phyloP scores from a whole-genome alignment of 2,329 filamentous ascomycete species.

The Xylaria sp. region DNA sequence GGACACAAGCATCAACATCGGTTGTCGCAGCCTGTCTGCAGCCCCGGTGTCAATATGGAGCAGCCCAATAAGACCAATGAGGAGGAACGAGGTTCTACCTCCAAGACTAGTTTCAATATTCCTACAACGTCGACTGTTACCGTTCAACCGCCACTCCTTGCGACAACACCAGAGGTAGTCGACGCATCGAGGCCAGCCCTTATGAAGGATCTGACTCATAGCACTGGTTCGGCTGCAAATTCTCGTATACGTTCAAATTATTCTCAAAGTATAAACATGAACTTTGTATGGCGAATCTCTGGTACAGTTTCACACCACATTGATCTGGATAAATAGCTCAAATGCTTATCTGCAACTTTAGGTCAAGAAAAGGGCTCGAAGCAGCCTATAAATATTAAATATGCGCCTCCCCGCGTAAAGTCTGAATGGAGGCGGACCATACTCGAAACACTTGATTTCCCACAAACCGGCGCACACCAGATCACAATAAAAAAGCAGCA shows the following conservation, averaged over 20 bases:
- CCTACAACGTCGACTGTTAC: not conserved
- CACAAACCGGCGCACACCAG: constrained; percentile 37
- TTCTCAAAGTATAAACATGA: too few relatives aligned
- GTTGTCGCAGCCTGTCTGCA: not conserved
- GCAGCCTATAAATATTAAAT: not conserved
- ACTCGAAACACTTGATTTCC: not conserved
- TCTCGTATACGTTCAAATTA: not conserved
- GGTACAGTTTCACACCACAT: not conserved
- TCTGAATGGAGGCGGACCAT: not conserved
- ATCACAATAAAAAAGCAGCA: constrained; percentile 34
- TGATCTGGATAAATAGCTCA: not conserved
- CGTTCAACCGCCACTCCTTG: not conserved
- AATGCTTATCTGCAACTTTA: not conserved
- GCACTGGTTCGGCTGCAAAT: not conserved
- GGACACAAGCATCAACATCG: not conserved
- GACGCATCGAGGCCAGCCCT: not conserved
- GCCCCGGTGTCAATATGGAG: too few relatives aligned
- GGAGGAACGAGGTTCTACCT: not conserved
- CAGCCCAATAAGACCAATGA: too few relatives aligned
- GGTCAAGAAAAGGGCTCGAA: not conserved
- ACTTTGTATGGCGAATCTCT: too few relatives aligned
- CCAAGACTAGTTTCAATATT: not conserved
- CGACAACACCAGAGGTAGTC: not conserved
- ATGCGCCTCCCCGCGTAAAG: not conserved
- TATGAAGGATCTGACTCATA: not conserved